Evolutionary conservation across 1,284 basidiomycete genomes (phyloP), one percentile per base, ranked within the genome.

Genomic region (Earliella scabrosa): DNA sequence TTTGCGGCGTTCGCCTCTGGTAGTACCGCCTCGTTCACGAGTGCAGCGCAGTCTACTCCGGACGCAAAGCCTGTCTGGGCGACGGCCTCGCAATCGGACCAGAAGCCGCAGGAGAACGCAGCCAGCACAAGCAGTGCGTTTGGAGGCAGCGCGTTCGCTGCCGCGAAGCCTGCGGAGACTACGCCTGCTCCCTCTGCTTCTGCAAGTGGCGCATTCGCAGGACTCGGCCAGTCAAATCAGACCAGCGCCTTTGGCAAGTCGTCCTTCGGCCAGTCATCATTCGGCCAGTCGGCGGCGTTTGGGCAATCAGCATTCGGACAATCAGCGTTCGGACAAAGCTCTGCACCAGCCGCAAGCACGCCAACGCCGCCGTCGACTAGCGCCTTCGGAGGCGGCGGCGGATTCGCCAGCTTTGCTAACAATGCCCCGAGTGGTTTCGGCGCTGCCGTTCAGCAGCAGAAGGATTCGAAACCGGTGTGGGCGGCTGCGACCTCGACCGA

Each of bases 181-280:
- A 35, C 56, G 18, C 34, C 56, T 9, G 18, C 55, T 13, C 8
- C 41, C 14, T 7, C 44, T 2, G 16, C 52, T 1, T 13, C 56
- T 13, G 14, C 46, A 27, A 43, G 45, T 29, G 54, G 53, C 13
- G 54, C 53, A 18, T 54, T 56, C n/a, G 44, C 56, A 45, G 50
- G 50, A 11, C 45, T 67, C 39, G 61, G 63, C 3, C 62, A 31
- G 29, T 6, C 29, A 31, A 31, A 31, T 13, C 29, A 68, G 16
- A 24, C 43, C 68, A 73, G 57, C 54, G 51, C 66, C 2, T 74
- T 76, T 39, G 75, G 71, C 1, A 71, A 73, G 56, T 59, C 77
- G 20, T 61, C 68, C 3, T 74, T 79, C 48, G 70, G 74, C 8
- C 70, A 73, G 49, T 50, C 72, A 11, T 64, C 67, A 21, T 66